These are phyloP conservation scores for Sordariomycetes sp. DNA, from an alignment of 2,329 filamentous ascomycete genomes.

Conservation along the genomic window DNA sequence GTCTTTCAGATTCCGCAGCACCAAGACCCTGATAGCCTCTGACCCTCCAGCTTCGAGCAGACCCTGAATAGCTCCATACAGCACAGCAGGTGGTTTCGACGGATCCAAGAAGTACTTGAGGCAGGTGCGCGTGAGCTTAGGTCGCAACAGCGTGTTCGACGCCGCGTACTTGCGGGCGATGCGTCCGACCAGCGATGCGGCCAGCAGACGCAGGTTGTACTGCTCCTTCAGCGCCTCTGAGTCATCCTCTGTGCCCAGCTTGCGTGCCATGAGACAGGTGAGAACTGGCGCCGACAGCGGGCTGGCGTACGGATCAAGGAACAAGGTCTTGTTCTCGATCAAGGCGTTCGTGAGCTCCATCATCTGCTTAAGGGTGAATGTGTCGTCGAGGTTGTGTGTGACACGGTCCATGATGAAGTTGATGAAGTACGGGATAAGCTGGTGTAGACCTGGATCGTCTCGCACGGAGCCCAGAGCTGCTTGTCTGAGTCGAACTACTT, in stretches of 20 bases:
- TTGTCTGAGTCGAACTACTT: conserved; percentile 60
- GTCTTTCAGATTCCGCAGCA: conserved; percentile 45
- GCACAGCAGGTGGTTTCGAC: conserved; percentile 69
- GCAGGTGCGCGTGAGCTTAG: conserved; percentile 85
- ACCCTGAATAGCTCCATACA: conserved; percentile 82
- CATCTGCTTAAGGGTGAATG: conserved; percentile 83
- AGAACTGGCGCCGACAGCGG: conserved; percentile 76
- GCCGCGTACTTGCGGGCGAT: conserved; percentile 76
- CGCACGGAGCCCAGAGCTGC: conserved; percentile 79
- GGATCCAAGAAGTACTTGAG: conserved; percentile 88
- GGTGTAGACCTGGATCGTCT: conserved; percentile 86
- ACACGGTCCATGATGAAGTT: conserved; percentile 95
- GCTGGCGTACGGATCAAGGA: conserved; percentile 52
- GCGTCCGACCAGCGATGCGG: conserved; percentile 70
- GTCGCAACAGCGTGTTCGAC: conserved; percentile 72
- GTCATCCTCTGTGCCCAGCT: conserved; percentile 55
- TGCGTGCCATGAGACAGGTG: conserved; percentile 75
- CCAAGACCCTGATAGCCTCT: conserved; percentile 46
- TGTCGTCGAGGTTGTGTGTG: conserved; percentile 83
- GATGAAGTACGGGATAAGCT: conserved; percentile 92
- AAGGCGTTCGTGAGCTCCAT: conserved; percentile 83
- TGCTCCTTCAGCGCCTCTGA: conserved; percentile 49
- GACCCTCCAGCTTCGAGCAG: conserved; percentile 66
- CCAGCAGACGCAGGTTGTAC: conserved; percentile 75
- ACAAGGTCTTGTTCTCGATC: conserved; percentile 74